phyloP scores from a whole-genome alignment of 2,329 filamentous ascomycete genomes.

The Colletotrichum shisoi region DNA sequence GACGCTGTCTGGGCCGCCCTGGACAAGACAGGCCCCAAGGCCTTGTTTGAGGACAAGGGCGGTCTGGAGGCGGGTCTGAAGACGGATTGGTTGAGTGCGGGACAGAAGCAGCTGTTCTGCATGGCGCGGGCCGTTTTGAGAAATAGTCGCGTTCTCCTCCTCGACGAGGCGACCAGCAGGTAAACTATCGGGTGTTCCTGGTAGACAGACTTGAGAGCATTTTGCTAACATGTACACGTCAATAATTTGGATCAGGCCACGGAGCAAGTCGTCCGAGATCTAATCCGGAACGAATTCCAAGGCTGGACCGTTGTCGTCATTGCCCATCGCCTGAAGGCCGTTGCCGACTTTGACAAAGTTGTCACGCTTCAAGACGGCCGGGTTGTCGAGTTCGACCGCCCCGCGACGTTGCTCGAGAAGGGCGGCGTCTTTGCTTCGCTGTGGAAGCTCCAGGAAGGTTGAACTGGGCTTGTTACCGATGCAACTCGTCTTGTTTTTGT shows the following conservation, averaged over 20 bases:
- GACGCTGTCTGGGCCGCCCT: slow-evolving; percentile 55
- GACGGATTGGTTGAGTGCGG: slow-evolving; percentile 46
- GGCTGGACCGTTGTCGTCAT: slow-evolving; percentile 58
- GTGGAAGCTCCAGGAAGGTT: slow-evolving; percentile 28
- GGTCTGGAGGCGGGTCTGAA: slow-evolving; percentile 51
- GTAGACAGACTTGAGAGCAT: slow-evolving; percentile 21
- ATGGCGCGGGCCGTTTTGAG: slow-evolving; percentile 47
- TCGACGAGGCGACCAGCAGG: slow-evolving; percentile 54
- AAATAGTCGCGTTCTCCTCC: slow-evolving; percentile 43
- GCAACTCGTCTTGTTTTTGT: no score
- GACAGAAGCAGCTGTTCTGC: slow-evolving; percentile 48
- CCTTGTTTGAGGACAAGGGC: slow-evolving; percentile 50
- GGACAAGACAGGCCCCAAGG: slow-evolving; percentile 56
- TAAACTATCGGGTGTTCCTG: slow-evolving; percentile 21
- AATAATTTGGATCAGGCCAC: slow-evolving; percentile 47
- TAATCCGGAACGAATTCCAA: slow-evolving; percentile 45
- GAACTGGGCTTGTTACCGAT: neutral
- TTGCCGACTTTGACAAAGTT: slow-evolving; percentile 60
- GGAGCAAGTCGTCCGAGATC: slow-evolving; percentile 45
- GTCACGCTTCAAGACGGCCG: slow-evolving; percentile 42
- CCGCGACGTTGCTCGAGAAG: slow-evolving; percentile 10
- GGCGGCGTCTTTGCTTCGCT: slow-evolving; percentile 19
- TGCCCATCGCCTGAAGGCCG: slow-evolving; percentile 54
- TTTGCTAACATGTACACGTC: slow-evolving; percentile 37
- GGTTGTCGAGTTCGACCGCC: slow-evolving; percentile 22